Percentiles rank a stretch among this genome's conserved stretches.
Conservation (phyloP, 768 basidiomycete genomes). For the Pleurotus eryngii region DNA sequence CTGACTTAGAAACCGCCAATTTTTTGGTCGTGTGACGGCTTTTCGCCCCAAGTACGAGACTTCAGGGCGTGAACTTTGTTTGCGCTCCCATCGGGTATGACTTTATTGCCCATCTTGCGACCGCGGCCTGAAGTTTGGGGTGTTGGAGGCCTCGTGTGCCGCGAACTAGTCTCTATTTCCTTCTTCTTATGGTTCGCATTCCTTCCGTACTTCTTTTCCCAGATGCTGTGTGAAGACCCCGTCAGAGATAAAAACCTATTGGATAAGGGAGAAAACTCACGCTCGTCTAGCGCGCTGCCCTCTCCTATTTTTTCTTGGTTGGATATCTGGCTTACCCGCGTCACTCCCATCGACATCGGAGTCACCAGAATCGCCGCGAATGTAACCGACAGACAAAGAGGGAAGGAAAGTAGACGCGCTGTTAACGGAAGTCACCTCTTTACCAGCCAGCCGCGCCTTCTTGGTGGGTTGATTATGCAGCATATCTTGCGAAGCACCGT, state of each 20-base stretch:
- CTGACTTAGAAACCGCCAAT: background rate
- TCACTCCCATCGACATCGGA: constrained; percentile 76
- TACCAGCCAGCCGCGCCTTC: constrained; percentile 13
- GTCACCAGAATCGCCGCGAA: constrained; percentile 72
- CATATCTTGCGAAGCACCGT: constrained; percentile 26
- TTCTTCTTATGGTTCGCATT: constrained; percentile 91
- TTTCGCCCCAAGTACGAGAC: background rate
- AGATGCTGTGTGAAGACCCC: constrained; percentile 60
- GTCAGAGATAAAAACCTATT: background rate
- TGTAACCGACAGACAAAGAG: constrained; percentile 82
- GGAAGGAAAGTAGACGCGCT: constrained; percentile 72
- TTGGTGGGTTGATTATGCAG: constrained; percentile 21
- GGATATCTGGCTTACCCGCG: constrained; percentile 45
- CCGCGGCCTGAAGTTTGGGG: constrained; percentile 7
- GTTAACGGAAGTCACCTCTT: background rate
- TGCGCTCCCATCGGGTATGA: background rate
- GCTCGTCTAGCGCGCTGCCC: constrained; percentile 93
- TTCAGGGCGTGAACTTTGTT: background rate
- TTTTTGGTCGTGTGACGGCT: constrained; percentile 1
- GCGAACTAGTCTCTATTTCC: constrained; percentile 25
- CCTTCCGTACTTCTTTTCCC: constrained; percentile 95
- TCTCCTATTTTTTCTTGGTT: constrained; percentile 77
- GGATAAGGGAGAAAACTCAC: constrained; percentile 47
- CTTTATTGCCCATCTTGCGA: background rate
- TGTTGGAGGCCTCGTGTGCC: background rate